A percentile compares a stretch with the other conserved stretches of the same genome.
Conservation (phyloP, 208 protist genomes). For the Trypanosoma avium region DNA sequence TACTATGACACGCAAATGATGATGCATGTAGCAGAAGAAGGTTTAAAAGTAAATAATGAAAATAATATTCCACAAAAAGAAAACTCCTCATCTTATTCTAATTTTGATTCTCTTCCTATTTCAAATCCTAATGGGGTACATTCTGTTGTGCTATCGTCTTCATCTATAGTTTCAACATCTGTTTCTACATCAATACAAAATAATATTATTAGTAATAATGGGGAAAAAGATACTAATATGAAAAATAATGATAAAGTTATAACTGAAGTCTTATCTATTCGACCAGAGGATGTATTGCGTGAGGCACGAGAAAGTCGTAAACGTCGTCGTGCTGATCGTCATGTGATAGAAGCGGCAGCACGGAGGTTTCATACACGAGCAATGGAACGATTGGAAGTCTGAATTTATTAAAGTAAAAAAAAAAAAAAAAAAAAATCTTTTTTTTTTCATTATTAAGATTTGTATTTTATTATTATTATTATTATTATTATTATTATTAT, state of each 20-base stretch:
- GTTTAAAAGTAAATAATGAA: no score
- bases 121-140: no score
- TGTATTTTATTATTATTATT: not conserved
- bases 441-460: constrained; percentile 5
- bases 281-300: constrained; percentile 25
- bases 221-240: not conserved
- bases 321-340: constrained; percentile 22
- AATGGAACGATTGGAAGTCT: constrained; percentile 1
- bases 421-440: not conserved
- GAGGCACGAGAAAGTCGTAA: constrained; percentile 35
- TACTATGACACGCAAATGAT: constrained; percentile 33
- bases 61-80: no score
- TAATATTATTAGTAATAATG: not conserved
- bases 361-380: constrained; percentile 38
- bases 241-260: not conserved
- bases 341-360: constrained; percentile 36
- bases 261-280: no score
- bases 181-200: not conserved
- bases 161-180: not conserved
- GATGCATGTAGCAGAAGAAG: constrained; percentile 15
- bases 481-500: constrained; percentile 11
- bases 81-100: no score
- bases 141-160: no score
- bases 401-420: not conserved
- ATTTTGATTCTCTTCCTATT: no score